A percentile compares a stretch with the other conserved stretches of the same genome.
Conservation (phyloP, 2,329 filamentous ascomycete genomes). For the Phialophora verrucosa region DNA sequence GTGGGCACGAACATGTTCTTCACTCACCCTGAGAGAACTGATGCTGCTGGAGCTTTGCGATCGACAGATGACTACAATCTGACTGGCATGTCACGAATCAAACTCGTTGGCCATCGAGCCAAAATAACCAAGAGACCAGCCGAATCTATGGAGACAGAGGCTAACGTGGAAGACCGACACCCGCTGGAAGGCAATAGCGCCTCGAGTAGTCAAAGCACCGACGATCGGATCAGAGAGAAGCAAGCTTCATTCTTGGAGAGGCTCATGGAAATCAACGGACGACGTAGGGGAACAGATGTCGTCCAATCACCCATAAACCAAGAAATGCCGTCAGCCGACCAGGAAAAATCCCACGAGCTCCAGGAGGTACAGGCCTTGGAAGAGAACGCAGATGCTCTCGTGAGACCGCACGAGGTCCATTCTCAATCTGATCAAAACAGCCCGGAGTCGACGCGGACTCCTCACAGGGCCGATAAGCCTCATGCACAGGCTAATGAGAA, state of each 20-base stretch:
- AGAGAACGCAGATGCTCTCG: conserved; percentile 45
- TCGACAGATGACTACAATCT: conserved; percentile 66
- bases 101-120: conserved; percentile 71
- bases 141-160: conserved; percentile 10
- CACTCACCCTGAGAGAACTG: conserved; percentile 58
- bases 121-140: conserved; percentile 57
- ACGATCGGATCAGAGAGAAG: conserved; percentile 44
- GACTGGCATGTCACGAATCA: conserved; percentile 71
- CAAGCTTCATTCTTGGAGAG: conserved; percentile 67
- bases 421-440: conserved; percentile 32
- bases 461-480: conserved; percentile 9
- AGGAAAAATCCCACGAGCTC: conserved; percentile 44
- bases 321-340: conserved; percentile 47
- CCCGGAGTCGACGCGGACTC: conserved; percentile 5
- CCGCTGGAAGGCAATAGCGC: conserved; percentile 9
- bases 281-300: conserved; percentile 67
- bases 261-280: conserved; percentile 68
- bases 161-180: conserved; percentile 11
- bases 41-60: conserved; percentile 39
- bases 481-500: conserved; percentile 6
- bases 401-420: conserved; percentile 48
- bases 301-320: conserved; percentile 57
- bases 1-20: conserved; percentile 86
- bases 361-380: conserved; percentile 46
- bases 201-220: conserved; percentile 8